Base-by-base conservation (phyloP, 2,329 filamentous ascomycete genomes). In the Sarocladium kiliense region DNA sequence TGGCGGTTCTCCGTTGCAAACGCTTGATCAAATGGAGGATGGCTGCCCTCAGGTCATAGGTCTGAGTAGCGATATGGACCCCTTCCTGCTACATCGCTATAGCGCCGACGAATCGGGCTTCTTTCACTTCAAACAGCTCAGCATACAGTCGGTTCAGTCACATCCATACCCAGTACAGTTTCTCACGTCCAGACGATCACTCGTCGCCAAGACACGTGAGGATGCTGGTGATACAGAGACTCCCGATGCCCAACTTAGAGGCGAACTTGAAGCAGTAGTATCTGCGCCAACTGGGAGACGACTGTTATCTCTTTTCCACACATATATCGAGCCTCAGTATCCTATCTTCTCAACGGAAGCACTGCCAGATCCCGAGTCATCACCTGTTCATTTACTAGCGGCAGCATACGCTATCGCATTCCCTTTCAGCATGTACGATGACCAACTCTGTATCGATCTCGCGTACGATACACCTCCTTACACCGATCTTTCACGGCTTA, bases 51-150 rank as follows among this genome's bases (percentile, higher is more conserved):
- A 57, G 56, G 32, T 37, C 41, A 44, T 63, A 16, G 58, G 58
- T 3, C 23, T 59, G 0, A 53, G 56, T 32, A 25, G 57, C 21
- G 57, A 62, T 37, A 54, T 56, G 56, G 54, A 58, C 41, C 45
- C 61, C 14, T 21, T 56, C 42, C 18, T 55, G 12, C 30, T 58
- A 25, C 27, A 54, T 16, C 19, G 55, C 14, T 41, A 64, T 30
- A 30, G 41, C 14, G 25, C 56, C 9, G 56, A 62, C 23, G 55
- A 58, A 0, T 30, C 14, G 2, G 61, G 58, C 16, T 59, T 53
- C 39, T 61, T 59, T 42, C 53, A 59, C 3, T 62, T 62, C 53
- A 62, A 62, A 41, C 60, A 62, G 26, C 54, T 62, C 12, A 59
- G 59, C 3, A 56, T 62, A 12, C 60, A 61, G 18, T 61, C 60